These are phyloP conservation scores for Yamadazyma takamatsuzukensis DNA, from an alignment of 805 yeast genomes.

Conservation along the genomic window DNA sequence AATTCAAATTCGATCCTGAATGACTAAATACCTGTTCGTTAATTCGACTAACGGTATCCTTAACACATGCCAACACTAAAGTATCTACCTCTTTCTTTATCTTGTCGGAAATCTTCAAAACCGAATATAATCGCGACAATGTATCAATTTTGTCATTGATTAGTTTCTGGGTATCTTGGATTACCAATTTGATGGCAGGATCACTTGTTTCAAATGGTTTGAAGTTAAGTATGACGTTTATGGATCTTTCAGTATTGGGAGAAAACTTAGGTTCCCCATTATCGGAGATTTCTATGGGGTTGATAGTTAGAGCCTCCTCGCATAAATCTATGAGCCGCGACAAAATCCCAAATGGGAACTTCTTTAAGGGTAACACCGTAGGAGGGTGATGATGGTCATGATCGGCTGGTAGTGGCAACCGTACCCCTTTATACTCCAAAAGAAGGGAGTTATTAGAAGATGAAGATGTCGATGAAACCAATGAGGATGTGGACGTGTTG, in stretches of 20 bases:
- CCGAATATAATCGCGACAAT: conserved; percentile 66
- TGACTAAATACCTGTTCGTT: conserved; percentile 31
- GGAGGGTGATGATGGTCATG: conserved; percentile 4
- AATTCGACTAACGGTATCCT: conserved; percentile 57
- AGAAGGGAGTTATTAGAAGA: conserved; percentile 19
- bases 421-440: conserved; percentile 56
- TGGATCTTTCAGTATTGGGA: conserved; percentile 58
- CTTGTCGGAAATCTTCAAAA: conserved; percentile 69
- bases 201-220: conserved; percentile 54
- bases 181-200: conserved; percentile 57
- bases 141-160: conserved; percentile 67
- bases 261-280: conserved; percentile 40
- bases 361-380: conserved; percentile 15
- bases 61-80: conserved; percentile 59
- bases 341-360: conserved; percentile 63
- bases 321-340: conserved; percentile 59
- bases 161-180: conserved; percentile 62
- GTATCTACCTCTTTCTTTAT: conserved; percentile 76
- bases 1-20: conserved; percentile 3
- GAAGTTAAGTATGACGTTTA: conserved; percentile 43
- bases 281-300: conserved; percentile 42
- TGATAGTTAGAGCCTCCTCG: conserved; percentile 70
- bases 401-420: conserved; percentile 31
- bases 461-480: conserved; percentile 16
- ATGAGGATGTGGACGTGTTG: conserved; percentile 11